Percentiles rank a stretch among this genome's conserved stretches.
These are phyloP conservation scores for Albugo candida DNA, from an alignment of 352 stramenopile genomes.

Conservation along the genomic window DNA sequence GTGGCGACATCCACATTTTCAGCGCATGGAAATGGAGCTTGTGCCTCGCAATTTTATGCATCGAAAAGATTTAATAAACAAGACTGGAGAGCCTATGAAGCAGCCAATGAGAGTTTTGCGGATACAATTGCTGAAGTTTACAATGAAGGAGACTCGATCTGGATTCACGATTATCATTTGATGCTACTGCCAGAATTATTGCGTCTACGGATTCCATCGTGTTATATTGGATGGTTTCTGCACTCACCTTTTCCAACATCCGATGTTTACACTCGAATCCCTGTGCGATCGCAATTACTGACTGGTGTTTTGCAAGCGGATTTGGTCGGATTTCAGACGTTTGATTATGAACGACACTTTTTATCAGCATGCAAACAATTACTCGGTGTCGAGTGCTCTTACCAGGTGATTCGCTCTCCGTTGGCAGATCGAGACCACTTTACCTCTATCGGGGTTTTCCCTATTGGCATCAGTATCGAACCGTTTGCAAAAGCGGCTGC, in stretches of 20 bases:
- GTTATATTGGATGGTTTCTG: conserved; percentile 75
- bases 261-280: conserved; percentile 70
- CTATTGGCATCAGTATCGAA: conserved; percentile 72
- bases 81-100: conserved; percentile 79
- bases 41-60: conserved; percentile 19
- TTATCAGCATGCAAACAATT: conserved; percentile 65
- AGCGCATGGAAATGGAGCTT: conserved; percentile 14
- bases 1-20: conserved; percentile 18
- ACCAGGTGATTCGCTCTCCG: conserved; percentile 57
- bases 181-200: conserved; percentile 78
- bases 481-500: conserved; percentile 47
- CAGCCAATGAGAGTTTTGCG: conserved; percentile 71
- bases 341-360: conserved; percentile 80
- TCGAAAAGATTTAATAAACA: conserved; percentile 73
- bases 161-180: conserved; percentile 82
- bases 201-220: conserved; percentile 43
- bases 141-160: conserved; percentile 76
- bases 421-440: conserved; percentile 58
- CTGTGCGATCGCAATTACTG: conserved; percentile 54
- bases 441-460: conserved; percentile 74
- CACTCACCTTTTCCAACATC: conserved; percentile 77
- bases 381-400: conserved; percentile 41
- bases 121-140: conserved; percentile 73
- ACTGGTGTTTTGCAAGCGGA: conserved; percentile 66
- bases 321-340: conserved; percentile 77